Base-by-base conservation (phyloP, 1,139 yeast species). In the Blastobotrys proliferans region DNA sequence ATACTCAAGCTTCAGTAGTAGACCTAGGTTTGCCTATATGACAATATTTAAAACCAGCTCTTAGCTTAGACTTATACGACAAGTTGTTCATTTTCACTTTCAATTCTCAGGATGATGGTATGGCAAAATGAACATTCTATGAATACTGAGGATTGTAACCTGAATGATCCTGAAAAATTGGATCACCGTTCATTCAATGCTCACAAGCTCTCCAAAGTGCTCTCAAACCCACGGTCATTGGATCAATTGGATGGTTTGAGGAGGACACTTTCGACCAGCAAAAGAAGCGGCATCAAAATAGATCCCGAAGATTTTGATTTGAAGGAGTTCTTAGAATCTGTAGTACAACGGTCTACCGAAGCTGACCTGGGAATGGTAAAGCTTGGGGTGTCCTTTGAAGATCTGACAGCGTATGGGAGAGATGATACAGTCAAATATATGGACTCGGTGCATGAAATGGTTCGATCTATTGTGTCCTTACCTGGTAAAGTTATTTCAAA, bases 381-480 rank as follows among this genome's bases (percentile, higher is more conserved):
- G 40, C 68, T 76, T 8, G 79, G 79, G 54, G 68, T 74, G 36
- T 67, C 72, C 6, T 72, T 74, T 56, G 62, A 62, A 42, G 61
- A 64, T 43, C 52, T 74, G 25, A 70, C 76, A 10, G 71, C 74
- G 41, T 62, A 61, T 45, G 79, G 79, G 55, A 55, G 72, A 35
- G 77, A 74, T 56, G 70, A 72, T 20, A 69, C 74, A 21, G 74
- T 77, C 33, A 73, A 77, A 20, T 69, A 65, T 50, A 76, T 74
- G 38, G 74, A 76, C 26, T 64, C 76, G 11, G 69, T 73, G 25
- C 64, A 61, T 22, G 77, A 72, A 54, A 56, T 70, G 61, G 30
- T 64, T 6, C 60, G 72, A 51, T 60, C 60, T 26, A 43, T 59
- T 20, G 50, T 50, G n/a, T 51, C 56, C 25, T 50, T 64, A 48